These are phyloP conservation scores for Aeminium ludgeri DNA, from an alignment of 495 filamentous ascomycete genomes.

Conservation along the genomic window DNA sequence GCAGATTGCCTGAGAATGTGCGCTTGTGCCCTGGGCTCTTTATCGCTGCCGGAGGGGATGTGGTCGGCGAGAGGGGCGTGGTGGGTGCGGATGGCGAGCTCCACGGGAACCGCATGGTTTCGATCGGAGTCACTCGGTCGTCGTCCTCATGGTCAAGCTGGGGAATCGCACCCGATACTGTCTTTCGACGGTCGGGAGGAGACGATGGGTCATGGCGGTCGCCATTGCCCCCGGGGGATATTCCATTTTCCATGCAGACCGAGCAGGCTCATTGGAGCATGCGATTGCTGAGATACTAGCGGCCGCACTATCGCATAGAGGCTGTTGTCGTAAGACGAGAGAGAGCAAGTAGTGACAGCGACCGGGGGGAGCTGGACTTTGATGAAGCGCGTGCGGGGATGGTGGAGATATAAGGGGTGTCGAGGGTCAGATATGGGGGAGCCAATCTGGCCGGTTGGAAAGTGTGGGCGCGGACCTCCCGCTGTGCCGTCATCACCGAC, in stretches of 20 bases:
- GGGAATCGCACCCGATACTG: constrained; percentile 9
- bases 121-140: background rate
- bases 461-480: no score
- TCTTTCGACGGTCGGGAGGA: constrained; percentile 7
- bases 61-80: constrained; percentile 1
- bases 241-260: constrained; percentile 21
- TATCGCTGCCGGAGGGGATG: background rate
- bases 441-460: no score
- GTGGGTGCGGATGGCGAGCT: constrained; percentile 6
- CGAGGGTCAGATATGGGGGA: no score
- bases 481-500: no score
- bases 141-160: background rate
- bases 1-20: constrained; percentile 46
- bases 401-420: no score
- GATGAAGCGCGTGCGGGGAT: no score
- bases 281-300: background rate
- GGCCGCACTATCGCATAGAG: no score
- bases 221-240: constrained; percentile 2
- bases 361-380: no score
- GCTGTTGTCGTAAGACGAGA: no score
- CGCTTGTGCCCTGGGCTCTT: constrained; percentile 36
- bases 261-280: constrained; percentile 8
- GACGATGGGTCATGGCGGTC: constrained; percentile 3
- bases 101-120: constrained; percentile 13
- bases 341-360: no score